Evolutionary conservation across 495 filamentous ascomycete species (phyloP).

Genomic region (Aspergillus baeticus): DNA sequence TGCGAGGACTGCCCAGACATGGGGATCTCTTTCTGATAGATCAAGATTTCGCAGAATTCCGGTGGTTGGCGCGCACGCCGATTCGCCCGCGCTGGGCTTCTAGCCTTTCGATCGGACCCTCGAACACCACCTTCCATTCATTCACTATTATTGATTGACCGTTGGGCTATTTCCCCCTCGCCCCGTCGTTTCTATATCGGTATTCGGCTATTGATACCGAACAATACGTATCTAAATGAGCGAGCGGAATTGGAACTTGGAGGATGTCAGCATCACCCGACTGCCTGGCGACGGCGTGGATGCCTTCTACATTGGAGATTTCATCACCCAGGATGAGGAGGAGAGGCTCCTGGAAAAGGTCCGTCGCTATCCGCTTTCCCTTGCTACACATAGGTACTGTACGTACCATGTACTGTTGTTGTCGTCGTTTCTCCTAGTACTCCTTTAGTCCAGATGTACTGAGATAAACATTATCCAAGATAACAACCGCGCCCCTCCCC

Average conservation of each 20-base stretch:
- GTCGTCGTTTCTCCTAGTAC: not conserved
- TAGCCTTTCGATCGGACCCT: constrained; percentile 2
- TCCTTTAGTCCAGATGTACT: not conserved
- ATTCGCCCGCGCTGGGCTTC: not conserved
- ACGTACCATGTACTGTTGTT: no score
- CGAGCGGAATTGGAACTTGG: constrained; percentile 23
- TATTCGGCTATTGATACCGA: no score
- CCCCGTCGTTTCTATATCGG: no score
- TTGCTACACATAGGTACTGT: not conserved
- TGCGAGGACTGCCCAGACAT: not conserved
- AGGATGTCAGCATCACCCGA: constrained; percentile 51
- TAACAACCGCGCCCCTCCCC: constrained; percentile 61
- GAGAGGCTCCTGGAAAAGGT: constrained; percentile 67
- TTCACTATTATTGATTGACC: no score
- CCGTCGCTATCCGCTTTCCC: constrained; percentile 12
- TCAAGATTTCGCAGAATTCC: not conserved
- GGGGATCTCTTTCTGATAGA: not conserved
- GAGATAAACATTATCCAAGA: constrained; percentile 22
- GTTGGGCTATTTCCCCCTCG: no score
- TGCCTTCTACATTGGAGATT: constrained; percentile 85
- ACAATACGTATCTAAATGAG: not conserved
- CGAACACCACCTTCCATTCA: no score
- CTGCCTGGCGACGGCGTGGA: constrained; percentile 51
- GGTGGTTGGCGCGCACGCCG: not conserved
- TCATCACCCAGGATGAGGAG: constrained; percentile 80